Percentiles rank a stretch among this genome's conserved stretches.
Conservation (phyloP, 352 stramenopile genomes). For the Achlya hypogyna region DNA sequence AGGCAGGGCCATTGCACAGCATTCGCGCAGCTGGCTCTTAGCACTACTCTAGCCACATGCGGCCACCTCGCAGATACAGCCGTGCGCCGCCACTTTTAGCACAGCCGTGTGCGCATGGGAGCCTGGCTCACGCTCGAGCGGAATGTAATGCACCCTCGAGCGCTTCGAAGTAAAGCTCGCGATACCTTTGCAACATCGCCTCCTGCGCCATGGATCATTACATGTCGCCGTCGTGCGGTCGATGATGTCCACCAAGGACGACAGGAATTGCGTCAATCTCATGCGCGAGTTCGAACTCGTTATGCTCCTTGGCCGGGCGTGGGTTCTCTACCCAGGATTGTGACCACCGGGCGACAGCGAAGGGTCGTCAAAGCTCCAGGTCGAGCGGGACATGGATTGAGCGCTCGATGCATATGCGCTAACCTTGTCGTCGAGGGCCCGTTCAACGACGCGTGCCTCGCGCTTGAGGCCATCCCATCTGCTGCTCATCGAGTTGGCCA, state of each 20-base stretch:
- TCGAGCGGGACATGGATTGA: slow-evolving; percentile 32
- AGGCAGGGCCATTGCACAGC: no score
- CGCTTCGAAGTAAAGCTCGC: slow-evolving; percentile 95
- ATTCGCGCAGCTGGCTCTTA: no score
- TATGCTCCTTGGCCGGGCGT: slow-evolving; percentile 30
- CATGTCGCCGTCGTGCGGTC: slow-evolving; percentile 76
- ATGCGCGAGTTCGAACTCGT: slow-evolving; percentile 51
- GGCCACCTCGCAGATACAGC: no score
- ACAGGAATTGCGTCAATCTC: slow-evolving; percentile 61
- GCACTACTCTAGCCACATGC: no score
- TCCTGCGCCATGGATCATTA: slow-evolving; percentile 77
- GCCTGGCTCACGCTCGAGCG: no score
- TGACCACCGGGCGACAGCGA: neutral
- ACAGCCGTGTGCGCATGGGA: no score
- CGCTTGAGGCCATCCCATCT: slow-evolving; percentile 69
- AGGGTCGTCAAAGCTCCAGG: slow-evolving; percentile 57
- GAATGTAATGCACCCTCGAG: no score
- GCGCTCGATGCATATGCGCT: slow-evolving; percentile 52
- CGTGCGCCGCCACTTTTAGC: no score
- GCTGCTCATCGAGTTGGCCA: slow-evolving; percentile 13
- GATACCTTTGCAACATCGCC: slow-evolving; percentile 90
- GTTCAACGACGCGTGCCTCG: slow-evolving; percentile 58
- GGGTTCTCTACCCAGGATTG: slow-evolving; percentile 45
- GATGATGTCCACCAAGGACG: slow-evolving; percentile 61
- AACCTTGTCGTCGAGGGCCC: slow-evolving; percentile 75